Evolutionary conservation across 108 stramenopile species (phyloP).

Genomic region (Mediolabrus comicus): DNA sequence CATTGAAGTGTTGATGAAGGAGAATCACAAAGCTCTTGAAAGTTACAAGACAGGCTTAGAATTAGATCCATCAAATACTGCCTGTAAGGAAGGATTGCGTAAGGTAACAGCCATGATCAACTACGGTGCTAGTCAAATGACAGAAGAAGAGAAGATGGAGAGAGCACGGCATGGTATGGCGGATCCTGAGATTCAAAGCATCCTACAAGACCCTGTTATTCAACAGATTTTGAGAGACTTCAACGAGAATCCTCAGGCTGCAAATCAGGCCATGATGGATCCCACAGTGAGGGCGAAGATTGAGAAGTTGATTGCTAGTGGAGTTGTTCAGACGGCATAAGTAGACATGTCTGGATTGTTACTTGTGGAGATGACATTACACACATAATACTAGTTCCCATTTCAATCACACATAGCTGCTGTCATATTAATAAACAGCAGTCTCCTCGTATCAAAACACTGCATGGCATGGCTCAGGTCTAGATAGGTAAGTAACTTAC

Average conservation of each 20-base stretch:
- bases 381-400: too few relatives aligned
- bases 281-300: constrained; percentile 91
- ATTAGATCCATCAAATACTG: constrained; percentile 83
- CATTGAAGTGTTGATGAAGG: constrained; percentile 96
- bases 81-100: constrained; percentile 91
- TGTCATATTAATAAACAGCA: too few relatives aligned
- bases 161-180: constrained; percentile 97
- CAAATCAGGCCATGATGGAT: constrained; percentile 90
- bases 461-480: too few relatives aligned
- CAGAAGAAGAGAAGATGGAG: constrained; percentile 89
- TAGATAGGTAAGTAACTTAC: too few relatives aligned
- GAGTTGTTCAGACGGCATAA: constrained; percentile 86
- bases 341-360: not conserved
- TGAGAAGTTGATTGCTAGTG: constrained; percentile 97
- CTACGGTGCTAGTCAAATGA: constrained; percentile 75
- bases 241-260: constrained; percentile 89
- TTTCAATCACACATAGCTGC: too few relatives aligned
- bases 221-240: constrained; percentile 94
- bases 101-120: constrained; percentile 82
- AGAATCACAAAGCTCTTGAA: constrained; percentile 97
- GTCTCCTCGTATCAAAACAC: too few relatives aligned
- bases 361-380: not conserved
- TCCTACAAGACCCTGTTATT: constrained; percentile 96
- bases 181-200: constrained; percentile 98
- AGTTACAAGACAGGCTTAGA: constrained; percentile 92